Percentiles rank a stretch among this genome's conserved stretches.
Conservation (phyloP, 116 monocot species). For the Papilionanthe hybrid region DNA sequence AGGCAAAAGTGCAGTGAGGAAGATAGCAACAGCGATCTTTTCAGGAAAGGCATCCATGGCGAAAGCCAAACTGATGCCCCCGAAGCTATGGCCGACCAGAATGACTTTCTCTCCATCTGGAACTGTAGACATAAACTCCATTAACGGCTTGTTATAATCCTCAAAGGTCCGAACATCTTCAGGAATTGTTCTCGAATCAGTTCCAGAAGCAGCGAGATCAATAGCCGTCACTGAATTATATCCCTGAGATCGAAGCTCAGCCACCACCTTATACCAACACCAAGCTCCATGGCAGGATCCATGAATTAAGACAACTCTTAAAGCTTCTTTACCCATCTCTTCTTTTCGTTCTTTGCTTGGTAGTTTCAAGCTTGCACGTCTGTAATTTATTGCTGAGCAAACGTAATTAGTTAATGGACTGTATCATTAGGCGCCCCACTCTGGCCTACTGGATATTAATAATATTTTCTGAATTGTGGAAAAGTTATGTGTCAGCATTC, state of each 20-base stretch:
- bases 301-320: slow-evolving; percentile 26
- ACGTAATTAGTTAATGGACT: no score
- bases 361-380: no score
- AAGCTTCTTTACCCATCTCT: background rate
- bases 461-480: no score
- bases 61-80: slow-evolving; percentile 22
- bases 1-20: slow-evolving; percentile 26
- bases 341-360: no score
- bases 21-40: slow-evolving; percentile 32
- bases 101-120: slow-evolving; percentile 19
- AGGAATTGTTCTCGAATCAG: slow-evolving; percentile 7
- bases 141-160: slow-evolving; percentile 25
- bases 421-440: no score
- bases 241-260: slow-evolving; percentile 13
- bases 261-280: slow-evolving; percentile 44
- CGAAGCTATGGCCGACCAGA: slow-evolving; percentile 43
- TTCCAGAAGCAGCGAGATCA: slow-evolving; percentile 33
- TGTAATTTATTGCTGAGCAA: no score
- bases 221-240: slow-evolving; percentile 18
- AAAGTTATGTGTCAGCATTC: no score
- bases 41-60: slow-evolving; percentile 35
- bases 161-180: slow-evolving; percentile 20
- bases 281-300: slow-evolving; percentile 34
- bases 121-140: slow-evolving; percentile 5
- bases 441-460: no score